Evolutionary conservation across 2,329 filamentous ascomycete species (phyloP).

Genomic region (Penicillium sp.): DNA sequence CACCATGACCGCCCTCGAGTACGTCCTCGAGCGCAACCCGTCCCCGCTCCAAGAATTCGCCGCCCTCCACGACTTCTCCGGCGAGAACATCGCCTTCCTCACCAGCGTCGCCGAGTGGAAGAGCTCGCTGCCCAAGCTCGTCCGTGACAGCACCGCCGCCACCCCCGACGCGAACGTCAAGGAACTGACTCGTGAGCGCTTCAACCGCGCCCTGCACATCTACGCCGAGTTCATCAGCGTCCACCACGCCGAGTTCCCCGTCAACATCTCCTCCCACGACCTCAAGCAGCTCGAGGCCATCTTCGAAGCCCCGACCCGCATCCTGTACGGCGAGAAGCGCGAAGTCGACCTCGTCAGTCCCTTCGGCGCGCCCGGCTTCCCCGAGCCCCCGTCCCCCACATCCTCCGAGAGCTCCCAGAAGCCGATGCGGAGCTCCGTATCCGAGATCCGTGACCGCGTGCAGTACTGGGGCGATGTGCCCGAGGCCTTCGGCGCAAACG

Average conservation of each 20-base stretch:
- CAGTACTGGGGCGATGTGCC: slow-evolving; percentile 41
- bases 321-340: slow-evolving; percentile 44
- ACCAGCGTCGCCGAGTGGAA: slow-evolving; percentile 59
- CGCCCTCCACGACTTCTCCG: slow-evolving; percentile 64
- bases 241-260: slow-evolving; percentile 61
- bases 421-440: slow-evolving; percentile 14
- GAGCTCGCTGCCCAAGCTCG: slow-evolving; percentile 22
- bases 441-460: slow-evolving; percentile 28
- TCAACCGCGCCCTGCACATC: slow-evolving; percentile 59
- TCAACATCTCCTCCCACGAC: slow-evolving; percentile 62
- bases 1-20: slow-evolving; percentile 62
- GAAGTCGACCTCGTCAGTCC: slow-evolving; percentile 41
- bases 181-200: slow-evolving; percentile 50
- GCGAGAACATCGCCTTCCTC: slow-evolving; percentile 68
- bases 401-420: slow-evolving; percentile 22
- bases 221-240: slow-evolving; percentile 61
- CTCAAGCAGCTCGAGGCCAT: slow-evolving; percentile 54
- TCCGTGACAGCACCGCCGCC: slow-evolving; percentile 16
- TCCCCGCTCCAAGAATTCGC: slow-evolving; percentile 59
- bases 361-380: slow-evolving; percentile 32
- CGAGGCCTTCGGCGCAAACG: slow-evolving; percentile 47
- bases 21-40: slow-evolving; percentile 49
- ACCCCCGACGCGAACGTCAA: slow-evolving; percentile 22
- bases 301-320: slow-evolving; percentile 54
- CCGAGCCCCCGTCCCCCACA: slow-evolving; percentile 23